Conservation (phyloP, 2,329 filamentous ascomycete species). For the Colletotrichum euphorbiae region DNA sequence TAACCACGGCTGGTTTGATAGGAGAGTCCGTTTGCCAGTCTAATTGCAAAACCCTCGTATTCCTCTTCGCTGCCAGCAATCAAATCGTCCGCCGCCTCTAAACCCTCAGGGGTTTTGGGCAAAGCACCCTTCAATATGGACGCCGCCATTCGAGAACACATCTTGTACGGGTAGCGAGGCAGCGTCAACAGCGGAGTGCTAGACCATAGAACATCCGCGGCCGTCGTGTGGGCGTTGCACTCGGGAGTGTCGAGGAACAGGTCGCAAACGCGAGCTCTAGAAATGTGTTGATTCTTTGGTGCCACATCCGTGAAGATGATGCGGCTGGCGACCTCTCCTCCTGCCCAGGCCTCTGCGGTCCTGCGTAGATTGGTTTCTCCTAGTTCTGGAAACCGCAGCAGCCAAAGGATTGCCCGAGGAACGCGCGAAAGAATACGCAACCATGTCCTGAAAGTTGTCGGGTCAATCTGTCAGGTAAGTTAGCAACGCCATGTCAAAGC, state of each 20-base stretch:
- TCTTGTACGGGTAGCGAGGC: slow-evolving; percentile 95
- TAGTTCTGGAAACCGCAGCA: slow-evolving; percentile 94
- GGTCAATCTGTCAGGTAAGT: slow-evolving; percentile 78
- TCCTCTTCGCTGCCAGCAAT: slow-evolving; percentile 82
- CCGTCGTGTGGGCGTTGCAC: slow-evolving; percentile 98
- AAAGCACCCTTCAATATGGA: slow-evolving; percentile 92
- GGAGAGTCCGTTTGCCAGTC: slow-evolving; percentile 71
- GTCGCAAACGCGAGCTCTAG: slow-evolving; percentile 90
- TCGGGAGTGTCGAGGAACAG: slow-evolving; percentile 97
- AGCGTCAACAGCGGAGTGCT: slow-evolving; percentile 92
- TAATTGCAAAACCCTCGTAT: slow-evolving; percentile 83
- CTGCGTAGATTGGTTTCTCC: slow-evolving; percentile 87
- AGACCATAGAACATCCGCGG: slow-evolving; percentile 95
- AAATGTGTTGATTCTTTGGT: slow-evolving; percentile 93
- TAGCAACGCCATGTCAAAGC: neutral
- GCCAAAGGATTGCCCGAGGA: slow-evolving; percentile 92
- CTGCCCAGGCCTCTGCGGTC: slow-evolving; percentile 87
- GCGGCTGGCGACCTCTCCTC: slow-evolving; percentile 83
- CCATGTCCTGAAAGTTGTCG: slow-evolving; percentile 96
- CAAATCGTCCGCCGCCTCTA: slow-evolving; percentile 76
- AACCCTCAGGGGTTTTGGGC: slow-evolving; percentile 76
- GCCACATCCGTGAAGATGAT: slow-evolving; percentile 97
- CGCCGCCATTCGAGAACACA: slow-evolving; percentile 98
- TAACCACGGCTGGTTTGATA: slow-evolving; percentile 64
- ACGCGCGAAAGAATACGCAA: slow-evolving; percentile 87